phyloP scores from a whole-genome alignment of 805 yeast species.

The Candida easanensis region DNA sequence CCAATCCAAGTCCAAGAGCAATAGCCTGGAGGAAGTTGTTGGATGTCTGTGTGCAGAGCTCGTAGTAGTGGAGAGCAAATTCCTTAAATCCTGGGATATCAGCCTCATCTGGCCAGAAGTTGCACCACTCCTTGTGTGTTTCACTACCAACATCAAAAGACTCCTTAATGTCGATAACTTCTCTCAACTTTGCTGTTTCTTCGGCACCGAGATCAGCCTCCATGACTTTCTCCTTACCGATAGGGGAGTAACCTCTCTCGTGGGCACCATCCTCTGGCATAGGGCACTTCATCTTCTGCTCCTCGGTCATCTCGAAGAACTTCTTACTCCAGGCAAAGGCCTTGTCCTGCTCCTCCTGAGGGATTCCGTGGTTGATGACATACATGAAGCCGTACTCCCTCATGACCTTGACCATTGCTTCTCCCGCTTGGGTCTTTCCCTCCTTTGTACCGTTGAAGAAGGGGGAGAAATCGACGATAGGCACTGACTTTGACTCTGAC shows the following conservation, averaged over 20 bases:
- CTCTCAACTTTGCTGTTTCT: constrained; percentile 13
- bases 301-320: constrained; percentile 15
- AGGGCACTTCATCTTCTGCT: constrained; percentile 19
- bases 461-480: constrained; percentile 27
- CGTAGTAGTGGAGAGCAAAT: constrained; percentile 15
- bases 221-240: constrained; percentile 26
- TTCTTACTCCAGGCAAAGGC: constrained; percentile 20
- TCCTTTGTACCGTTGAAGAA: constrained; percentile 25
- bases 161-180: constrained; percentile 25
- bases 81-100: constrained; percentile 24
- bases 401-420: constrained; percentile 25
- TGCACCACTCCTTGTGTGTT: constrained; percentile 11
- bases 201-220: constrained; percentile 24
- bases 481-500: too few species aligned
- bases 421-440: constrained; percentile 21
- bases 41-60: constrained; percentile 6
- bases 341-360: constrained; percentile 7
- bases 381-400: constrained; percentile 25
- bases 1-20: constrained; percentile 19
- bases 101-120: constrained; percentile 24
- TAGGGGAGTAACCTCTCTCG: constrained; percentile 24
- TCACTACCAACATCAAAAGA: constrained; percentile 24
- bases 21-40: constrained; percentile 17
- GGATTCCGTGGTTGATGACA: constrained; percentile 23
- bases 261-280: constrained; percentile 24